These are phyloP conservation scores for Favolaschia claudopus DNA, from an alignment of 768 basidiomycete species.

Conservation along the genomic window DNA sequence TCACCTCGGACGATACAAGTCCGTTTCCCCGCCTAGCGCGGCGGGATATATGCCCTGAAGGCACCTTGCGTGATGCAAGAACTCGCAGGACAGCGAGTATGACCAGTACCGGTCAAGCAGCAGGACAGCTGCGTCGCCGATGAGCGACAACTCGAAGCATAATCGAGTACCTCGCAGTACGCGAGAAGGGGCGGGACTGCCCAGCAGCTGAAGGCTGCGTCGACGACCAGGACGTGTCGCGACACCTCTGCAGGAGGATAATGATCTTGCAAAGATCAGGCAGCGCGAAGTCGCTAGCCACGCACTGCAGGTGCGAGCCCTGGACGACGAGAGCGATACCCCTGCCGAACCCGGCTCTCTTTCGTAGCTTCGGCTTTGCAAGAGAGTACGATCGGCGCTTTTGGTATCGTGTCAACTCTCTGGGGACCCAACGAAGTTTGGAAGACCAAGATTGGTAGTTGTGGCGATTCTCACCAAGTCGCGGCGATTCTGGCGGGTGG, in stretches of 20 bases:
- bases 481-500: slow-evolving; percentile 20
- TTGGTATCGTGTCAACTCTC: slow-evolving; percentile 15
- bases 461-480: slow-evolving; percentile 13
- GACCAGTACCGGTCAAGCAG: no score
- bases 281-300: background rate
- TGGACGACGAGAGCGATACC: slow-evolving; percentile 2
- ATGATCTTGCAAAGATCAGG: background rate
- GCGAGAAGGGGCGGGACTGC: slow-evolving; percentile 2
- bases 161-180: background rate
- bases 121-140: no score
- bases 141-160: no score
- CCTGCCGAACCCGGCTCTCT: slow-evolving; percentile 22
- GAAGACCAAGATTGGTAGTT: background rate
- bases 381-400: slow-evolving; percentile 20
- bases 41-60: slow-evolving; percentile 1
- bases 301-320: background rate
- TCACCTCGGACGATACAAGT: background rate
- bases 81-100: no score
- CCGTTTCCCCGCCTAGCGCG: background rate
- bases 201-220: slow-evolving; percentile 14
- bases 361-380: background rate
- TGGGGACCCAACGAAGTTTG: background rate
- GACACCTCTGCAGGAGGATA: slow-evolving; percentile 5
- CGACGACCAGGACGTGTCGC: slow-evolving; percentile 3
- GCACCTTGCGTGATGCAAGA: background rate